Evolutionary conservation across 2,329 filamentous ascomycete genomes (phyloP), one percentile per base, ranked within the genome.

Genomic region (Aspergillus udagawae): DNA sequence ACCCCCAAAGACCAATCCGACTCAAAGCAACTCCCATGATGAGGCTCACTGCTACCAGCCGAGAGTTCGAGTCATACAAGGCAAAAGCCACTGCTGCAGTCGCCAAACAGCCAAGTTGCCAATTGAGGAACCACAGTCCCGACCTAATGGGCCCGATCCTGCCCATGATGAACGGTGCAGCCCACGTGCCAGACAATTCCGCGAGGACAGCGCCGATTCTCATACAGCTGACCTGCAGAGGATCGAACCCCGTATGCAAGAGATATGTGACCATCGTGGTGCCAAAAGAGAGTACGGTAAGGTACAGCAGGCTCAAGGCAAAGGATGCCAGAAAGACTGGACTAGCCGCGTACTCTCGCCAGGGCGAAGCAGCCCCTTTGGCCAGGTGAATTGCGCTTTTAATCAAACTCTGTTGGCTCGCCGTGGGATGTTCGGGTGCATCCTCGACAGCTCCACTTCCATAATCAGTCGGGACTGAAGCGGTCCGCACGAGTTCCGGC

Each of bases 91-190:
- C 63, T 3, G 80, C 70, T 0, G 78, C 82, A 0, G 69, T 75
- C 1, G 75, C 75, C 4, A 86, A 73, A 62, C 81, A 85, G 2
- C 76, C 56, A n/a, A 87, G 76, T 67, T 91, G 87, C 83, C 86
- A 89, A 55, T 82, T 86, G 9, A 87, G 67, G 60, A 84, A 85
- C 89, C 89, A 92, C 3, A 91, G 77, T 0, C 88, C 89, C 0
- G 82, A 80, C n/a, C 89, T 77, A 7, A 90, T 76, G 1, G 80
- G 74, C 0, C 86, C 84, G 42, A 87, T 80, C 42, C 71, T 73
- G 2, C 71, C 70, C 67, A 84, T 81, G 4, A 80, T 71, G 17
- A 74, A 65, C 0, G 82, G 82, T 0, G 81, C 82, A 7, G 80
- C 69, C 63, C 81, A 76, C 2, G 82, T 84, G 10, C 80, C 81